Evolutionary conservation across 495 filamentous ascomycete genomes (phyloP).

Genomic region (Penicillium macrosclerotiorum): DNA sequence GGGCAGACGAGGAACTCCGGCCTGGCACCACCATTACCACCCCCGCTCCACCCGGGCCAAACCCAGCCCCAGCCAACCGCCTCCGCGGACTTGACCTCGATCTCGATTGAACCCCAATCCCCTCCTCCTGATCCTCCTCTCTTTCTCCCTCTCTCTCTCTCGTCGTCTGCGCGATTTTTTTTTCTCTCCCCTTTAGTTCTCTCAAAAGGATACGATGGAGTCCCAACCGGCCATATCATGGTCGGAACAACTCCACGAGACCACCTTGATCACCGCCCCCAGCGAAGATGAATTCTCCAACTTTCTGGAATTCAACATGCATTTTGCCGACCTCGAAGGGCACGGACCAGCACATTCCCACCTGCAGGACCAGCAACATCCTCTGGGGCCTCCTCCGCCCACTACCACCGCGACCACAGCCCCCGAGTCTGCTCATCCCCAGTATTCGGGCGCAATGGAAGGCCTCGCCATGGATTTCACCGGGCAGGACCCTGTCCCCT

Average conservation of each 20-base stretch:
- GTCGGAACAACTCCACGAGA: slow-evolving; percentile 39
- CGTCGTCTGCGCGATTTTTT: background rate
- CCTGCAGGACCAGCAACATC: slow-evolving; percentile 27
- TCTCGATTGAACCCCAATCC: too few species aligned
- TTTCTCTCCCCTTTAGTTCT: background rate
- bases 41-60: too few species aligned
- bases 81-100: too few species aligned
- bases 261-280: slow-evolving; percentile 28
- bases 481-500: slow-evolving; percentile 10
- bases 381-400: slow-evolving; percentile 26
- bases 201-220: slow-evolving; percentile 45
- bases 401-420: slow-evolving; percentile 32
- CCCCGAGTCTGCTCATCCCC: slow-evolving; percentile 28
- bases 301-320: slow-evolving; percentile 54
- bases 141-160: background rate
- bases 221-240: slow-evolving; percentile 40
- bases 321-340: slow-evolving; percentile 47
- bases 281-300: slow-evolving; percentile 53
- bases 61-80: background rate
- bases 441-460: slow-evolving; percentile 25
- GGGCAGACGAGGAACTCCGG: too few species aligned
- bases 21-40: too few species aligned
- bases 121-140: too few species aligned
- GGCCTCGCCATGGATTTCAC: slow-evolving; percentile 38
- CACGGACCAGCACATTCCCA: slow-evolving; percentile 38